These are phyloP conservation scores for Wallacemonas collosoma DNA, from an alignment of 208 protist genomes.

Conservation along the genomic window DNA sequence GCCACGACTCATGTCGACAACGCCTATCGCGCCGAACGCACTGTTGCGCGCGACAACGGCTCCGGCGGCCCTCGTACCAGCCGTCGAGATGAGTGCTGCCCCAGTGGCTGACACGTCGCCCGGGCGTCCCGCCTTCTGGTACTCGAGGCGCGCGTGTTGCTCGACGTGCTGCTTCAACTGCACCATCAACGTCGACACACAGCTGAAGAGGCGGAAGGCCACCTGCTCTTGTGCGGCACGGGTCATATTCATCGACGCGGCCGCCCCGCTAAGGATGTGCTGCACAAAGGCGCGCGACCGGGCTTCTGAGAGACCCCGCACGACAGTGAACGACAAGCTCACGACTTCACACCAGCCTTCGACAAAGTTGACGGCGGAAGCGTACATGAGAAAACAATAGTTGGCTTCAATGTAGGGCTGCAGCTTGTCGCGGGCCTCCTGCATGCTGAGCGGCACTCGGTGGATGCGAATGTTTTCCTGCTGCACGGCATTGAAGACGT, in stretches of 20 bases:
- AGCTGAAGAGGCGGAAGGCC: slow-evolving; percentile 52
- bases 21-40: neutral
- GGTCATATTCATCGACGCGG: slow-evolving; percentile 58
- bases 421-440: slow-evolving; percentile 51
- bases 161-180: slow-evolving; percentile 43
- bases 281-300: slow-evolving; percentile 53
- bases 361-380: slow-evolving; percentile 70
- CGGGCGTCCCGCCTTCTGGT: neutral
- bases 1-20: neutral
- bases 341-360: slow-evolving; percentile 75
- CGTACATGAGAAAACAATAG: slow-evolving; percentile 76
- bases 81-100: neutral
- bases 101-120: neutral
- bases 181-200: slow-evolving; percentile 61
- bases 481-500: slow-evolving; percentile 57
- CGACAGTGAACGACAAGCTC: slow-evolving; percentile 45
- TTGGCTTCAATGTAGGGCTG: slow-evolving; percentile 69
- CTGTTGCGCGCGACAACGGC: neutral
- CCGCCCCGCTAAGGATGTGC: slow-evolving; percentile 44
- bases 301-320: slow-evolving; percentile 36
- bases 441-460: slow-evolving; percentile 36
- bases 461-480: slow-evolving; percentile 37
- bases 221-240: slow-evolving; percentile 83
- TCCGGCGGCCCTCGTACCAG: too few species aligned
- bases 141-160: neutral